Base-by-base conservation (phyloP, 2,329 filamentous ascomycete genomes). In the Didymella glomerata region DNA sequence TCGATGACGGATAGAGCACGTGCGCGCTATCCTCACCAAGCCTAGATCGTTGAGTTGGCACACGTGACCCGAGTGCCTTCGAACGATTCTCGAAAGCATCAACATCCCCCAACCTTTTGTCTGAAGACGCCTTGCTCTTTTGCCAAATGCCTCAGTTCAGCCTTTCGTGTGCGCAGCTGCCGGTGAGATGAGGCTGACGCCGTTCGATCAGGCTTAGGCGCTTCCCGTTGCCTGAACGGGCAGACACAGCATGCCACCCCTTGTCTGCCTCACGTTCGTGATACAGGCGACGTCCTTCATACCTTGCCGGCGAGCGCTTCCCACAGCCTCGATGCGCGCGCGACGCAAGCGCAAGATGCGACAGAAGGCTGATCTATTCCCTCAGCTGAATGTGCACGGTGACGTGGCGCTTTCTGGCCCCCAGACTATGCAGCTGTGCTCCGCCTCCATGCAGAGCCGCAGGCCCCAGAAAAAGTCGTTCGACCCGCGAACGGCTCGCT, bases 371-470 rank as follows among this genome's bases (percentile, higher is more conserved):
- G 49, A 58, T 22, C 11, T 32, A 20, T 54, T 25, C 30, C 57
- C 32, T 55, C 57, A 55, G 27, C 47, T 51, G 42, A 56, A 59
- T 45, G 58, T 46, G 63, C 61, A 65, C 61, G 61, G 60, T 67
- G 63, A 66, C 56, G 62, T 68, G 66, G 66, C 65, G 60, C 30
- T 53, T 41, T 64, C 50, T 63, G 56, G 63, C 63, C 63, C 63
- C 63, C 58, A 62, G 20, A 24, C 24, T 46, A 40, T 65, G 61
- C 54, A 63, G 50, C 54, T 16, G 28, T 59, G 58, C 65, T 68
- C 63, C 63, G 65, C 65, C 60, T 63, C 49, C 38, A 62, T 62
- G 63, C 65, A 65, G 63, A 66, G 61, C 63, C 65, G 60, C 65
- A 64, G 44, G 52, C 54, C 61, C 60, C 48, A 62, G 53, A 62